A percentile compares a stretch with the other conserved stretches of the same genome.
These are phyloP conservation scores for Cystoisospora suis DNA, from an alignment of 169 alveolate species.

Conservation along the genomic window DNA sequence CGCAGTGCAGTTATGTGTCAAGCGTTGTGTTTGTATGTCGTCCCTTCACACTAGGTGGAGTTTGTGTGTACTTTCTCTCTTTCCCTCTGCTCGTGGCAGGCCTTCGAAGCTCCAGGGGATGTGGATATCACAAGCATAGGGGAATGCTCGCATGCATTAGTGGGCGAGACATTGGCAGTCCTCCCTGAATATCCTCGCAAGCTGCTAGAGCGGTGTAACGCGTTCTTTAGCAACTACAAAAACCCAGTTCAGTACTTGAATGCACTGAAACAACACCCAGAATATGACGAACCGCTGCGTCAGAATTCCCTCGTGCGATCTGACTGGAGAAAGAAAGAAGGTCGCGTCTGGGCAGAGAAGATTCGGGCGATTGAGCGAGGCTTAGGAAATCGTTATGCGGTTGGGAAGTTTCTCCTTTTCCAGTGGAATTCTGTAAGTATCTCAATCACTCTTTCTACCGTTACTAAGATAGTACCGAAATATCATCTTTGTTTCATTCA, in stretches of 20 bases:
- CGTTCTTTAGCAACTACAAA: background rate
- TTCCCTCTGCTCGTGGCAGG: background rate
- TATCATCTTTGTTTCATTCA: no score
- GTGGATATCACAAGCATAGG: background rate
- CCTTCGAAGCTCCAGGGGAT: slow-evolving; percentile 3
- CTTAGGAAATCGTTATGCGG: background rate
- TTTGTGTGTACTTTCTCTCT: no score
- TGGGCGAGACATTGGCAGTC: background rate
- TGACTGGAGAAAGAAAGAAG: background rate
- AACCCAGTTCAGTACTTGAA: background rate
- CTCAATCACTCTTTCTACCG: background rate
- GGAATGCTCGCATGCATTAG: background rate
- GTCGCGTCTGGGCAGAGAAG: background rate
- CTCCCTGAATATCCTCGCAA: background rate
- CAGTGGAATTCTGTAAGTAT: background rate
- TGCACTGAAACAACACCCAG: background rate
- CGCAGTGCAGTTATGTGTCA: no score
- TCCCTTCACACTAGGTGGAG: no score
- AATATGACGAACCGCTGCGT: background rate
- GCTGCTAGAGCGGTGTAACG: background rate
- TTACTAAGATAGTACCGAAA: background rate
- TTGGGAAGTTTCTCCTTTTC: background rate
- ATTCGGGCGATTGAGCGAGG: slow-evolving; percentile 9
- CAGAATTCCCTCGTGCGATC: background rate
- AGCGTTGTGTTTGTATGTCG: no score